phyloP scores from a whole-genome alignment of 805 yeast genomes.

The Clavispora phyllophila region DNA sequence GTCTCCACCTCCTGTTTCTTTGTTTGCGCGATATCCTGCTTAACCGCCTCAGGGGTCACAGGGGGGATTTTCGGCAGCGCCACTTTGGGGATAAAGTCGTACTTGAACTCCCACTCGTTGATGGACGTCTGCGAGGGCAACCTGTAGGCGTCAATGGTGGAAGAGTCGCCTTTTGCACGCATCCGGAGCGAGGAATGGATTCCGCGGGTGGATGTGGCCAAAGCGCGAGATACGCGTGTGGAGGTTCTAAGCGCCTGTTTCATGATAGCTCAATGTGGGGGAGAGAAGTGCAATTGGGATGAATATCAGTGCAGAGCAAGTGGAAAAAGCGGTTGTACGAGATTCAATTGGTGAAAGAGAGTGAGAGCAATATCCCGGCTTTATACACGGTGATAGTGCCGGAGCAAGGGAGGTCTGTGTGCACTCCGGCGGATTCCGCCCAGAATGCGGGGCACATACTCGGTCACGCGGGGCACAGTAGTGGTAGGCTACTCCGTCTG shows the following conservation, averaged over 20 bases:
- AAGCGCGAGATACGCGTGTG: conserved; percentile 3
- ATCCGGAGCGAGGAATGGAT: conserved; percentile 1
- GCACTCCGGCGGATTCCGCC: not conserved
- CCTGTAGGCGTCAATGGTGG: conserved; percentile 54
- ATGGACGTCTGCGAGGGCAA: conserved; percentile 44
- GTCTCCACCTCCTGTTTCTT: conserved; percentile 33
- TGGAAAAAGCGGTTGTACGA: too few species aligned
- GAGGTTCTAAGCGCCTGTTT: not conserved
- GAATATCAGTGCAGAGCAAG: too few species aligned
- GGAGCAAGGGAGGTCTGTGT: not conserved
- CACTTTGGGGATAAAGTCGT: conserved; percentile 40
- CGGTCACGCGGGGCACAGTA: not conserved
- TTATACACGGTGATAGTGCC: not conserved
- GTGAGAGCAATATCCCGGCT: too few species aligned
- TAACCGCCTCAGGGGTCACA: conserved; percentile 43
- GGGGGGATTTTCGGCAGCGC: conserved; percentile 41
- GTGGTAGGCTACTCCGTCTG: not conserved
- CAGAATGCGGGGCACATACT: not conserved
- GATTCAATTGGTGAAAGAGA: too few species aligned
- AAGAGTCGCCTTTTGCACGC: conserved; percentile 51
- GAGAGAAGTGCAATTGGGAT: not conserved
- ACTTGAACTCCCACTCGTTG: conserved; percentile 47
- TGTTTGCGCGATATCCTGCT: conserved; percentile 43
- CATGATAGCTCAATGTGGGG: not conserved
- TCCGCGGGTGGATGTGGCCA: not conserved